Percentiles rank a stretch among this genome's conserved stretches.
phyloP scores from a whole-genome alignment of 345 rosid genomes.

The Syzygium oleosum region DNA sequence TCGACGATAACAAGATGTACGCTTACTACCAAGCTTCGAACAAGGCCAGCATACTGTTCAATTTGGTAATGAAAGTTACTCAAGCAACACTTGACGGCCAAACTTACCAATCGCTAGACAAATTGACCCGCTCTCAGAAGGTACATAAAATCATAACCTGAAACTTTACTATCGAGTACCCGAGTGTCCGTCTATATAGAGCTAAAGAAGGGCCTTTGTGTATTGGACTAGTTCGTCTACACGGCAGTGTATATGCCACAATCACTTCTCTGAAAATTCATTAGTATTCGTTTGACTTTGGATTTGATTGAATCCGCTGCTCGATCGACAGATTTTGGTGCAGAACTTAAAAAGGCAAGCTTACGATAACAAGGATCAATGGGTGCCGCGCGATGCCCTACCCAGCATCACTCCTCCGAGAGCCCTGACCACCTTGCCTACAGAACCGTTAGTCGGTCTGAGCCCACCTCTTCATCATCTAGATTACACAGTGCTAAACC shows the following conservation, averaged over 20 bases:
- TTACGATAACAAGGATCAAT: slow-evolving; percentile 15
- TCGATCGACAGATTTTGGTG: slow-evolving; percentile 23
- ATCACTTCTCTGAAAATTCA: background rate
- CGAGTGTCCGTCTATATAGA: background rate
- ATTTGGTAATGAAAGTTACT: slow-evolving; percentile 37
- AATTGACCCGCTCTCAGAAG: slow-evolving; percentile 18
- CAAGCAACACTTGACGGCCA: slow-evolving; percentile 33
- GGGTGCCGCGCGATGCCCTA: slow-evolving; percentile 9
- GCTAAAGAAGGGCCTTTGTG: background rate
- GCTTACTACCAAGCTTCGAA: slow-evolving; percentile 16
- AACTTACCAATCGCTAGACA: slow-evolving; percentile 9
- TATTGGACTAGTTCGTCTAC: background rate
- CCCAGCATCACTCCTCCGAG: slow-evolving; percentile 14
- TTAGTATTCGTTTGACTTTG: background rate
- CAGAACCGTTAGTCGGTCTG: slow-evolving; percentile 3
- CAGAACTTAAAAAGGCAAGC: slow-evolving; percentile 44
- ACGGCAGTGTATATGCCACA: background rate
- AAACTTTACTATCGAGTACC: background rate
- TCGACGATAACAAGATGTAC: slow-evolving; percentile 36
- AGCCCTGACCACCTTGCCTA: slow-evolving; percentile 18
- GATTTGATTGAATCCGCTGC: background rate
- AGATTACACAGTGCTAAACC: slow-evolving; percentile 12
- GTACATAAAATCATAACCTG: slow-evolving; percentile 11
- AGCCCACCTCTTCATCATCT: slow-evolving; percentile 14
- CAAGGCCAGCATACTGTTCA: slow-evolving; percentile 26